Evolutionary conservation across 345 rosid genomes (phyloP), one percentile per base, ranked within the genome.

Genomic region (Lepidium sativum): DNA sequence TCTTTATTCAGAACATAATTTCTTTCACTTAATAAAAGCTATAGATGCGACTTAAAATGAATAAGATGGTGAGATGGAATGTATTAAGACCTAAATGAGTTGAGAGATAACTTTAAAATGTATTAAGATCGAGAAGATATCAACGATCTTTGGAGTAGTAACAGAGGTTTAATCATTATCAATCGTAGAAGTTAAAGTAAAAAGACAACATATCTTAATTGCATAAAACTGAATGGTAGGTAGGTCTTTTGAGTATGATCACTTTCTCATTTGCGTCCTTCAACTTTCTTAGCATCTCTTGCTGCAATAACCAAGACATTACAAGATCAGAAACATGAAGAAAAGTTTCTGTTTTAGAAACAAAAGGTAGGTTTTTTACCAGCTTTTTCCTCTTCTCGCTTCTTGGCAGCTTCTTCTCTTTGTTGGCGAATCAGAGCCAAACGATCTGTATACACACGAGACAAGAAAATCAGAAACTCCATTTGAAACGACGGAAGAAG

Each of bases 361-460:
- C 31, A 4, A 0, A 25, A 25, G 29, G 6, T 25, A 4, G 0
- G 5, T 6, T 12, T 59, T 18, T 5, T 78, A 80, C 89, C 84
- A 6, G 84, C 79, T 67, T 84, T 84, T 67, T 82, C 89, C 70
- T 84, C 84, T 23, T 80, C 89, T 65, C 89, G 77, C 75, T 84
- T 84, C 75, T 73, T 84, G 13, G 89, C 86, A 65, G 86, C 89
- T 56, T 82, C 83, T 59, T 77, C 96, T 74, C 98, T 80, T 71
- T 88, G 90, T 73, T 88, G 90, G 25, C 96, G 91, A 59, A 92
- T 86, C 45, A 92, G 80, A 75, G 83, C 84, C 64, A 88, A 68
- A 47, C 95, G 96, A 63, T 91, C 98, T 91, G 79, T 42, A 62
- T 17, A 25, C 31, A 27, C 71, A 49, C 9, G 0, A 9, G 20